phyloP scores from a whole-genome alignment of 129 eudicot genomes.

The sunflower (Helianthus annuus) region HanXRQr2.0-SUNRISE NC_035434.2:116529953-116530452 shows the following conservation, averaged over 20 bases:
- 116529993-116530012: constrained; percentile 9
- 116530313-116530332: too few relatives aligned
- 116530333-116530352: too few relatives aligned
- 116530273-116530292: too few relatives aligned
- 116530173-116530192: not conserved
- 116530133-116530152: not conserved
- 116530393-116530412: too few relatives aligned
- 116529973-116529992: too few relatives aligned
- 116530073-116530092: not conserved
- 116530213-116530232: not conserved
- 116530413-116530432: not conserved
- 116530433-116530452: not conserved
- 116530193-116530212: not conserved
- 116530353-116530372: too few relatives aligned
- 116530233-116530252: too few relatives aligned
- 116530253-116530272: too few relatives aligned
- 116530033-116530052: constrained; percentile 33
- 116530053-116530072: constrained; percentile 27
- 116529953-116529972: not conserved
- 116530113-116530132: not conserved
- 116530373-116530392: too few relatives aligned
- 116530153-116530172: not conserved
- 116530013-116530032: constrained; percentile 31
- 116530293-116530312: too few relatives aligned
- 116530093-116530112: not conserved